Conservation (phyloP, 2,329 filamentous ascomycete species). For the Hymenoscyphus albidus region DNA sequence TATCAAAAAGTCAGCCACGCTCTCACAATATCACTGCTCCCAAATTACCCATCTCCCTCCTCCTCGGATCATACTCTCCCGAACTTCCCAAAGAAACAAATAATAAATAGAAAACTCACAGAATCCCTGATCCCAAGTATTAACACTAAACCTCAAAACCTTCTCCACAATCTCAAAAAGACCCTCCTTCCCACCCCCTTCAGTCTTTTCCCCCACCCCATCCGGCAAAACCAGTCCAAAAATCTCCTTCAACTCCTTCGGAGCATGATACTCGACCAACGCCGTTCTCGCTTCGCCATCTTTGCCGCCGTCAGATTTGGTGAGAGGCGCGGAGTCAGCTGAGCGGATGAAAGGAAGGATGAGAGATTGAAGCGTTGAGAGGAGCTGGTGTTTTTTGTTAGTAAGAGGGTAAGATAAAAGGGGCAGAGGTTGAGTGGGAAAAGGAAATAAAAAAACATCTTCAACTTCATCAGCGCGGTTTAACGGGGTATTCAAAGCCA, state of each 20-base stretch:
- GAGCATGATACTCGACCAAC: conserved; percentile 61
- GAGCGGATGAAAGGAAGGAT: conserved; percentile 67
- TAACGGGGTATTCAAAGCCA: background rate
- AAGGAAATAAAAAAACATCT: background rate
- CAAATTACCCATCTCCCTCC: too few relatives aligned
- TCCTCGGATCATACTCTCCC: background rate
- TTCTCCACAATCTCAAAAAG: conserved; percentile 66
- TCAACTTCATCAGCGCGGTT: conserved; percentile 4
- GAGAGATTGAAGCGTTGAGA: conserved; percentile 62
- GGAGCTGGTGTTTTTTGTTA: conserved; percentile 48
- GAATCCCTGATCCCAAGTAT: conserved; percentile 98
- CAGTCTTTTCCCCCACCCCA: conserved; percentile 46
- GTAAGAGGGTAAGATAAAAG: conserved; percentile 2
- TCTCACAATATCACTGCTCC: too few relatives aligned
- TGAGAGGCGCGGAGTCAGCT: conserved; percentile 61
- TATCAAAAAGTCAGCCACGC: background rate
- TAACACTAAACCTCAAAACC: conserved; percentile 81
- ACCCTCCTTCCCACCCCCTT: conserved; percentile 65
- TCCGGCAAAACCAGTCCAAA: conserved; percentile 33
- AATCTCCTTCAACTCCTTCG: conserved; percentile 52
- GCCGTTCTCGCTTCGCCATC: conserved; percentile 46
- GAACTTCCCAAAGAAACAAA: background rate
- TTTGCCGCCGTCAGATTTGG: conserved; percentile 50
- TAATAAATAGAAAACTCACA: conserved; percentile 14
- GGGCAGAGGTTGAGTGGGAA: background rate